Conservation (phyloP, 805 yeast genomes). For the Suhomyces sp. region DNA sequence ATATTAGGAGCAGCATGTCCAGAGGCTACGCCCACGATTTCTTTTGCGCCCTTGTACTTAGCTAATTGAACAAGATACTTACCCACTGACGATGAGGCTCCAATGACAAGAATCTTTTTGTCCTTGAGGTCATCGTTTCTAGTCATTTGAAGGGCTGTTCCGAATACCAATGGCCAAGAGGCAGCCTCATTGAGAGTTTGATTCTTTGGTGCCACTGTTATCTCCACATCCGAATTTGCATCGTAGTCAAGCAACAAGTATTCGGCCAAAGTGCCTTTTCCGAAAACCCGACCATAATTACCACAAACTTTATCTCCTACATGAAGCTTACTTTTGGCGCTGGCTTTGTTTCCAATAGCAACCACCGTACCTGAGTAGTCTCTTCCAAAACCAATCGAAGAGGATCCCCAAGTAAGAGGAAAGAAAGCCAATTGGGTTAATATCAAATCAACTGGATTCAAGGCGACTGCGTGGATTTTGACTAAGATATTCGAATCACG, state of each 20-base stretch:
- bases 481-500: conserved; percentile 21
- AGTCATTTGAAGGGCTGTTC: conserved; percentile 54
- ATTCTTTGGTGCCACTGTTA: conserved; percentile 43
- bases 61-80: conserved; percentile 54
- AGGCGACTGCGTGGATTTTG: conserved; percentile 30
- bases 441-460: conserved; percentile 33
- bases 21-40: conserved; percentile 59
- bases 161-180: conserved; percentile 60
- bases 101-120: conserved; percentile 57
- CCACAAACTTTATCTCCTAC: conserved; percentile 34
- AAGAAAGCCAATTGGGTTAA: conserved; percentile 16
- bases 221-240: conserved; percentile 29
- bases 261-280: conserved; percentile 45
- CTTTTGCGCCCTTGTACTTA: conserved; percentile 43
- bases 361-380: conserved; percentile 35
- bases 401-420: conserved; percentile 7
- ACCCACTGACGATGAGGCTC: conserved; percentile 76
- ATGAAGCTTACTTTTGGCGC: conserved; percentile 13
- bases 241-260: conserved; percentile 42
- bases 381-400: conserved; percentile 25
- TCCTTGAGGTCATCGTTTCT: conserved; percentile 33
- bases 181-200: conserved; percentile 58
- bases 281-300: conserved; percentile 13
- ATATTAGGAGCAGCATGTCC: conserved; percentile 45
- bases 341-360: conserved; percentile 27